Conservation (phyloP, 805 yeast genomes). For the Sungouiozyma intestinalis region DNA sequence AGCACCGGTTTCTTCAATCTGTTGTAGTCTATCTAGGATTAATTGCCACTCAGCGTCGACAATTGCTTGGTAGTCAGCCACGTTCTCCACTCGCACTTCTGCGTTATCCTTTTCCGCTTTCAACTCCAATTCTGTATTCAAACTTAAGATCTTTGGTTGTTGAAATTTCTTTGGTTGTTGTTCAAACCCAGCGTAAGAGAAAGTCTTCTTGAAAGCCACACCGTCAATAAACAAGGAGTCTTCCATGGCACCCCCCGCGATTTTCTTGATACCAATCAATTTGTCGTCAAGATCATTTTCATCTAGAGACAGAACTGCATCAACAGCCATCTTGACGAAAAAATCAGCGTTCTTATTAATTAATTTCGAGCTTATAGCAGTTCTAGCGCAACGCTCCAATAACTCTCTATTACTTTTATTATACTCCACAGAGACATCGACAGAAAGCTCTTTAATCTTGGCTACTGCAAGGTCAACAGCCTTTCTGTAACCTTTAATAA, state of each 20-base stretch:
- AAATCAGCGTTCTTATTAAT: slow-evolving; percentile 80
- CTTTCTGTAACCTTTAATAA: slow-evolving; percentile 75
- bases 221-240: slow-evolving; percentile 85
- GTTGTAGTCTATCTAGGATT: slow-evolving; percentile 74
- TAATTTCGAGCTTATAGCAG: slow-evolving; percentile 95
- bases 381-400: slow-evolving; percentile 84
- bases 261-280: slow-evolving; percentile 87
- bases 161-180: slow-evolving; percentile 87
- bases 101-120: slow-evolving; percentile 99
- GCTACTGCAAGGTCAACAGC: slow-evolving; percentile 72
- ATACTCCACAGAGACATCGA: slow-evolving; percentile 47
- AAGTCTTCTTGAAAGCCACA: slow-evolving; percentile 95
- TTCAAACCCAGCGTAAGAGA: slow-evolving; percentile 96
- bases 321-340: slow-evolving; percentile 94
- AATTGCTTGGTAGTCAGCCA: slow-evolving; percentile 85
- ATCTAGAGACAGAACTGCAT: slow-evolving; percentile 83
- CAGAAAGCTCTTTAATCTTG: slow-evolving; percentile 64
- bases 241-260: slow-evolving; percentile 94
- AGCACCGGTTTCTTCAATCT: slow-evolving; percentile 78
- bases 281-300: slow-evolving; percentile 78
- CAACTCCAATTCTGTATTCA: slow-evolving; percentile 89
- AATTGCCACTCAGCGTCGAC: slow-evolving; percentile 99
- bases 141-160: slow-evolving; percentile 71
- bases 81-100: slow-evolving; percentile 92
- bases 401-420: slow-evolving; percentile 53